phyloP scores from a whole-genome alignment of 1,284 basidiomycete species.

The Cryptococcus neoformans region DNA sequence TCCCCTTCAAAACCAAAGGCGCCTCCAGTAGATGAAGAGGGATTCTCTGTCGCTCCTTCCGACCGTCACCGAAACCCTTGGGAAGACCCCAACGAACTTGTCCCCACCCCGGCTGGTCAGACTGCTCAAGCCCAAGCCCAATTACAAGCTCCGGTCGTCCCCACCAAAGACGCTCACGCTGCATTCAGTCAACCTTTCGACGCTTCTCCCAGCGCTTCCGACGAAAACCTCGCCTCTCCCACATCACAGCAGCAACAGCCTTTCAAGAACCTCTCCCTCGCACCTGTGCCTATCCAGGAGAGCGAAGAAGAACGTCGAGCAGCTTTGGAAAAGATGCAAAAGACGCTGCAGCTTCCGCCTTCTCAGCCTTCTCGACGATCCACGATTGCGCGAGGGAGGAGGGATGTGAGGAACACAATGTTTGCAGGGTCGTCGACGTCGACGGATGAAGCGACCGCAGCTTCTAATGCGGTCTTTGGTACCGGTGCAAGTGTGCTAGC shows the following conservation, averaged over 20 bases:
- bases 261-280: slow-evolving; percentile 45
- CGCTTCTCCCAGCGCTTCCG: slow-evolving; percentile 20
- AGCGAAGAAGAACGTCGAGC: slow-evolving; percentile 51
- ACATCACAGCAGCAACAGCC: slow-evolving; percentile 12
- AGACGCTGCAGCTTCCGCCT: slow-evolving; percentile 45
- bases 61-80: slow-evolving; percentile 52
- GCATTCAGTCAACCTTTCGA: slow-evolving; percentile 18
- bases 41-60: slow-evolving; percentile 55
- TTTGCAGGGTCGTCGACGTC: slow-evolving; percentile 29
- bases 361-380: slow-evolving; percentile 37
- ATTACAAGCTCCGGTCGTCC: not conserved
- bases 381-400: slow-evolving; percentile 50
- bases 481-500: not conserved
- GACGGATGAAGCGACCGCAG: slow-evolving; percentile 8
- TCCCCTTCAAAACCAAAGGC: too few species aligned
- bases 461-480: not conserved
- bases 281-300: slow-evolving; percentile 50
- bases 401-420: slow-evolving; percentile 53
- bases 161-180: slow-evolving; percentile 2
- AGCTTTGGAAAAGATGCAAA: slow-evolving; percentile 53
- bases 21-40: slow-evolving; percentile 52
- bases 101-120: slow-evolving; percentile 12
- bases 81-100: slow-evolving; percentile 45
- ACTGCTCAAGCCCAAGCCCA: not conserved
- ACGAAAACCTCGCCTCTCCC: slow-evolving; percentile 20